These are phyloP conservation scores for Spathaspora passalidarum DNA, from an alignment of 805 yeast species.

Conservation along the genomic window DNA sequence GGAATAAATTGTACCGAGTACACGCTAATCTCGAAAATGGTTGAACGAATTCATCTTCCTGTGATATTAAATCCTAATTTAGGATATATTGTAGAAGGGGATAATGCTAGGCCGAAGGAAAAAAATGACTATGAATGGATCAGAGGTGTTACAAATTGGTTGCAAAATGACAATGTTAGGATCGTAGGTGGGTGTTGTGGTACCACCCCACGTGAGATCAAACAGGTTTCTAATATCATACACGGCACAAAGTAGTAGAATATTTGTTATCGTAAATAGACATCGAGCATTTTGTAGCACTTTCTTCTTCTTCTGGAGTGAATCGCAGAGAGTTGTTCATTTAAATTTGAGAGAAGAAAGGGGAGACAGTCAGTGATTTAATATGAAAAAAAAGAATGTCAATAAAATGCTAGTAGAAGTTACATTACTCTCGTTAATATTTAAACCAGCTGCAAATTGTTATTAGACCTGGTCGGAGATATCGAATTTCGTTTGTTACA, in stretches of 20 bases:
- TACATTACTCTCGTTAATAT: too few species aligned
- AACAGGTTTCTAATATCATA: constrained; percentile 4
- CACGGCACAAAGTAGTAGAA: neutral
- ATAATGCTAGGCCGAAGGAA: constrained; percentile 23
- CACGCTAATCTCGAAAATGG: constrained; percentile 36
- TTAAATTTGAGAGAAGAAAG: too few species aligned
- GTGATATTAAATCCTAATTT: constrained; percentile 71
- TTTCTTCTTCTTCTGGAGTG: too few species aligned
- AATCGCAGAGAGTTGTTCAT: too few species aligned
- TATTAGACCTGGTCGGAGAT: neutral
- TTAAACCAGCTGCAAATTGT: neutral
- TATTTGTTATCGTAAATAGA: neutral
- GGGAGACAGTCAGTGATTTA: too few species aligned
- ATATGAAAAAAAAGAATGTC: too few species aligned
- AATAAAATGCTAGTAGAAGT: too few species aligned
- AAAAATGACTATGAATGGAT: constrained; percentile 31
- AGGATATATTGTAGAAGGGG: constrained; percentile 62
- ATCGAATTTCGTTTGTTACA: neutral
- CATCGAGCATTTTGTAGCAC: too few species aligned
- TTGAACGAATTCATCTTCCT: constrained; percentile 32
- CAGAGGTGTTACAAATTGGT: constrained; percentile 38
- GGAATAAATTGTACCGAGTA: constrained; percentile 72
- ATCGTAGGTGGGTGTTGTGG: constrained; percentile 75
- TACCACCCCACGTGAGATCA: constrained; percentile 46
- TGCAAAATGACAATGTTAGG: constrained; percentile 37